Percentiles rank a stretch among this genome's conserved stretches.
Evolutionary conservation across 116 monocot genomes (phyloP).

Genomic region (Trichopus zeylanicus): DNA sequence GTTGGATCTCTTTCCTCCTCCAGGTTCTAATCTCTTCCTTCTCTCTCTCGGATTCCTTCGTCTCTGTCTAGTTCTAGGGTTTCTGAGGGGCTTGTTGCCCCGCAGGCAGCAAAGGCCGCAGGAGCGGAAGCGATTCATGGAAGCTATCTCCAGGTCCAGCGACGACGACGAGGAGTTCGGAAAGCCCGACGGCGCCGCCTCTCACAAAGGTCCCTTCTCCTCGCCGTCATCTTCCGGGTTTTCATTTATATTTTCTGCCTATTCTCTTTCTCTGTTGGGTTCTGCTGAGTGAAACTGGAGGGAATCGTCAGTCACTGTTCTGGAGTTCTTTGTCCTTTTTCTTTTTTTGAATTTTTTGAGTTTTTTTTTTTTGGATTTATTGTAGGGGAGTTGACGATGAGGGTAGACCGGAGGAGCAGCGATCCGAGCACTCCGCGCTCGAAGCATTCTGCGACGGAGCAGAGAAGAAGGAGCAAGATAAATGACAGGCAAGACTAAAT

Average conservation of each 20-base stretch:
- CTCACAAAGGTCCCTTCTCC: neutral
- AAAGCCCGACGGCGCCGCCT: conserved; percentile 7
- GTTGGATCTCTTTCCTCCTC: neutral
- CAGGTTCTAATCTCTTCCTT: neutral
- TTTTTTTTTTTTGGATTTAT: neutral
- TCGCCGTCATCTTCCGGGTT: neutral
- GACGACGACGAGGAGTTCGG: conserved; percentile 19
- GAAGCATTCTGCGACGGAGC: conserved; percentile 89
- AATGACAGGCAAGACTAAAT: conserved; percentile 73
- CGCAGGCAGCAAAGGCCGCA: neutral
- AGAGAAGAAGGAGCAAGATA: conserved; percentile 82
- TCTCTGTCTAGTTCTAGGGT: neutral
- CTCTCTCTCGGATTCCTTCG: neutral
- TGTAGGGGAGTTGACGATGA: conserved; percentile 11
- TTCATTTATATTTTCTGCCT: too few relatives aligned
- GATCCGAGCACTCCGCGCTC: conserved; percentile 52
- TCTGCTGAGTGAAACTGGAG: neutral
- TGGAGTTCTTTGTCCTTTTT: neutral
- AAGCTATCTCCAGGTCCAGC: conserved; percentile 7
- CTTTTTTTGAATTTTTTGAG: neutral
- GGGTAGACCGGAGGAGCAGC: conserved; percentile 13
- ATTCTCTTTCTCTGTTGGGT: neutral
- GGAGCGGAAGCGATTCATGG: conserved; percentile 6
- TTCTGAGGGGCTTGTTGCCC: neutral
- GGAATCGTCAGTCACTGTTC: neutral